These are phyloP conservation scores for Phytophthora citricola DNA, from an alignment of 352 stramenopile genomes.

Conservation along the genomic window DNA sequence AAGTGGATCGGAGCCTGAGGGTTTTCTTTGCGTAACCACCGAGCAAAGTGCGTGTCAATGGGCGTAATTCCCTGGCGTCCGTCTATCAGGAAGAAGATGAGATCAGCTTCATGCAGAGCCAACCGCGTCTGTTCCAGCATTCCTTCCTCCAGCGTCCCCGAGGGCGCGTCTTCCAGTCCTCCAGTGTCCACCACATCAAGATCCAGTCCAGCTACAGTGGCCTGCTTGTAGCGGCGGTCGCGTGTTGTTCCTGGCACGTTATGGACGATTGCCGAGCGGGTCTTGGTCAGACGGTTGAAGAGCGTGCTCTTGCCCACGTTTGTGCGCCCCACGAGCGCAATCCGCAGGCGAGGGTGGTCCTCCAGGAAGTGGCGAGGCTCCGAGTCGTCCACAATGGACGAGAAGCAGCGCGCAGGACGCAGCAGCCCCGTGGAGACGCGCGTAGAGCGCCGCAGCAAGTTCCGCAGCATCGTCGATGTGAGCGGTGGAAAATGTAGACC, in stretches of 20 bases:
- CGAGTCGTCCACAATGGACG: conserved; percentile 1
- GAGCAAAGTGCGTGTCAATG: conserved; percentile 82
- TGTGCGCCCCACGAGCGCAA: conserved; percentile 83
- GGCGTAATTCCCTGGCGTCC: conserved; percentile 79
- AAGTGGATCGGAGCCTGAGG: conserved; percentile 64
- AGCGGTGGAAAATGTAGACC: too few relatives aligned
- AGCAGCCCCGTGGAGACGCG: conserved; percentile 14
- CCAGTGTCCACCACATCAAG: conserved; percentile 88
- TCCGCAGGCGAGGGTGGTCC: conserved; percentile 67
- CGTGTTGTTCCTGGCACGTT: conserved; percentile 83
- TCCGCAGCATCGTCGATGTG: conserved; percentile 28
- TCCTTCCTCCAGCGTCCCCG: conserved; percentile 69
- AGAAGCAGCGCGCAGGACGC: conserved; percentile 32
- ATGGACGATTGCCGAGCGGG: conserved; percentile 80
- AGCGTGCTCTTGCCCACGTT: conserved; percentile 90
- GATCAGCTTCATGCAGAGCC: conserved; percentile 78
- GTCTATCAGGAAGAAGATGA: conserved; percentile 86
- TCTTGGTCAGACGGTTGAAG: conserved; percentile 86
- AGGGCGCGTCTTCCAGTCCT: conserved; percentile 74
- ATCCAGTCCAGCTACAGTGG: conserved; percentile 70
- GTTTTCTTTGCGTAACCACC: conserved; percentile 77
- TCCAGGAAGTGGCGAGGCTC: conserved; percentile 19
- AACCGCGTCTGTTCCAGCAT: conserved; percentile 83
- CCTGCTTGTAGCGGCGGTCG: conserved; percentile 74
- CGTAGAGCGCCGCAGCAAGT: conserved; percentile 38